Evolutionary conservation across 768 basidiomycete genomes (phyloP).

Genomic region (Suillus subluteus): DNA sequence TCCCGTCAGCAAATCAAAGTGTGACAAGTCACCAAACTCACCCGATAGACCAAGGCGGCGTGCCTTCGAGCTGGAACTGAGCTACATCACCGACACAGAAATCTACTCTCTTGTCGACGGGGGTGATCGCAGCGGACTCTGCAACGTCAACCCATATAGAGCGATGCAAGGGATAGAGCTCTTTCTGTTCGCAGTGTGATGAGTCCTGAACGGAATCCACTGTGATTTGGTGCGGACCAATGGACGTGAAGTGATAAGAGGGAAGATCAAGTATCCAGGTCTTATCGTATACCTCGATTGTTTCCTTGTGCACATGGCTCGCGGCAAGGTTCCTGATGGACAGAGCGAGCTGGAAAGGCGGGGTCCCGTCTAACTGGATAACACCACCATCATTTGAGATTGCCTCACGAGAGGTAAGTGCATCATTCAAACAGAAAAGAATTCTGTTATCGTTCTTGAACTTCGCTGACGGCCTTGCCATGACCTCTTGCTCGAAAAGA

Average conservation of each 20-base stretch:
- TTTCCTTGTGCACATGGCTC: conserved; percentile 62
- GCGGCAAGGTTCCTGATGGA: conserved; percentile 77
- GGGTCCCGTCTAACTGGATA: conserved; percentile 76
- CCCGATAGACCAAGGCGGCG: conserved; percentile 91
- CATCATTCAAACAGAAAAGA: conserved; percentile 77
- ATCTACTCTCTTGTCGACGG: conserved; percentile 76
- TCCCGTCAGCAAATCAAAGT: conserved; percentile 14
- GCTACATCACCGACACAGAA: conserved; percentile 89
- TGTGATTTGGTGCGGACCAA: conserved; percentile 79
- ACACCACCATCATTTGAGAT: conserved; percentile 56
- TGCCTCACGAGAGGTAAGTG: conserved; percentile 56
- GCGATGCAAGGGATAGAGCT: conserved; percentile 59
- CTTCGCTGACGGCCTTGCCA: conserved; percentile 75
- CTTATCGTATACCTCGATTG: conserved; percentile 50
- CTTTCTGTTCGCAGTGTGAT: conserved; percentile 78
- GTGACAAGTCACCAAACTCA: conserved; percentile 37
- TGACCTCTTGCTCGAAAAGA: conserved; percentile 85
- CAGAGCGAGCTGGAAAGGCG: conserved; percentile 82
- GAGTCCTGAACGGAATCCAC: conserved; percentile 82
- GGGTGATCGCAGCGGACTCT: conserved; percentile 91
- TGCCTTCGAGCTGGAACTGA: conserved; percentile 93
- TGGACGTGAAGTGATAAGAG: conserved; percentile 70
- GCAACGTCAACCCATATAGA: conserved; percentile 92
- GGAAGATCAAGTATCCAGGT: conserved; percentile 78
- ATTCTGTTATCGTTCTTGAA: conserved; percentile 71